Evolutionary conservation across 2,329 filamentous ascomycete genomes (phyloP).

Genomic region (Teratosphaeria destructans): DNA sequence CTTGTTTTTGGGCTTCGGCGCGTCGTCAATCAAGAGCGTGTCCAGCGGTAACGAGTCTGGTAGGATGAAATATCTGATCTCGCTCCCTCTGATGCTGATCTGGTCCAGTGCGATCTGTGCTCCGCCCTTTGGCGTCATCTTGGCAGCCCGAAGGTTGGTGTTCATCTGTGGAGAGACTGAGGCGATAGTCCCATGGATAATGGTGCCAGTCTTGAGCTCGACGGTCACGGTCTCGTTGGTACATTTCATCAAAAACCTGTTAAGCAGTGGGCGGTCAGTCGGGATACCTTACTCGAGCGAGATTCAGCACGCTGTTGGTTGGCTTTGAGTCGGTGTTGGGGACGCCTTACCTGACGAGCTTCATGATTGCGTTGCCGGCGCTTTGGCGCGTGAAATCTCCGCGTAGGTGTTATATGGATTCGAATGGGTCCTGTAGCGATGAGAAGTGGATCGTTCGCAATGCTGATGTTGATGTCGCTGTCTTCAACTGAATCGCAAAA

Average conservation of each 20-base stretch:
- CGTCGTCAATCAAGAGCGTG: conserved; percentile 89
- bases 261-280: conserved; percentile 7
- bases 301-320: conserved; percentile 35
- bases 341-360: conserved; percentile 78
- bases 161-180: conserved; percentile 98
- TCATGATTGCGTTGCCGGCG: conserved; percentile 53
- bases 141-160: conserved; percentile 86
- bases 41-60: conserved; percentile 92
- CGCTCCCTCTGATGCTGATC: conserved; percentile 93
- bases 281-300: conserved; percentile 30
- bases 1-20: conserved; percentile 99
- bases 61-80: conserved; percentile 92
- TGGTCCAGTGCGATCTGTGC: conserved; percentile 82
- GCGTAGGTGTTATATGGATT: not conserved
- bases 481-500: not conserved
- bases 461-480: not conserved
- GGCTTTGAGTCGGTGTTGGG: not conserved
- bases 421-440: not conserved
- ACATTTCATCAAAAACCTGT: conserved; percentile 98
- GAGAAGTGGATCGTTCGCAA: not conserved
- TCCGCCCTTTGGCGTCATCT: conserved; percentile 86
- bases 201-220: conserved; percentile 97
- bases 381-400: conserved; percentile 1
- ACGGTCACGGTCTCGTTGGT: conserved; percentile 97
- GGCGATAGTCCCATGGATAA: conserved; percentile 92